phyloP scores from a whole-genome alignment of 805 yeast genomes.

The Yarrowia bubula region DNA sequence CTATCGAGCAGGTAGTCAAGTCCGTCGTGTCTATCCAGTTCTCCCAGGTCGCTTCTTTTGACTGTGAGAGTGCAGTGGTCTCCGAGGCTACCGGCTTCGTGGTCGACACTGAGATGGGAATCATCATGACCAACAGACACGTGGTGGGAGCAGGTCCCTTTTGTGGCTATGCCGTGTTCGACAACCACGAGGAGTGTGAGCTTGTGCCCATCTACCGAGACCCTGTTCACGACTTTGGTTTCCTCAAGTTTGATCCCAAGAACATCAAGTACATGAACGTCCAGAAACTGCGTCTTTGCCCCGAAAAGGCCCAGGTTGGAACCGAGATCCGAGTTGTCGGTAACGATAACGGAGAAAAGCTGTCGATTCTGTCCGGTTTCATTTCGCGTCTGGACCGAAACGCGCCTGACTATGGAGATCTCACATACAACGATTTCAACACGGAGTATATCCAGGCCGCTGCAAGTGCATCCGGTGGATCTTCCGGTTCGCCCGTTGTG shows the following conservation, averaged over 20 bases:
- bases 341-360: slow-evolving; percentile 93
- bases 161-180: slow-evolving; percentile 85
- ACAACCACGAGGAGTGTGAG: slow-evolving; percentile 89
- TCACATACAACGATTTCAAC: slow-evolving; percentile 88
- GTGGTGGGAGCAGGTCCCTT: slow-evolving; percentile 97
- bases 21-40: slow-evolving; percentile 89
- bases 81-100: slow-evolving; percentile 92
- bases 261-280: slow-evolving; percentile 72
- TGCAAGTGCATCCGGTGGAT: slow-evolving; percentile 93
- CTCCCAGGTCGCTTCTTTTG: slow-evolving; percentile 81
- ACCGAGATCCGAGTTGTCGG: slow-evolving; percentile 92
- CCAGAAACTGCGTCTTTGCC: slow-evolving; percentile 63
- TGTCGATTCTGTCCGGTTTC: slow-evolving; percentile 84
- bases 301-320: slow-evolving; percentile 86
- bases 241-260: slow-evolving; percentile 71
- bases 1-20: slow-evolving; percentile 77
- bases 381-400: slow-evolving; percentile 81
- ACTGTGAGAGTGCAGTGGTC: slow-evolving; percentile 75
- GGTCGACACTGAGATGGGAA: slow-evolving; percentile 77
- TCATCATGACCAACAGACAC: slow-evolving; percentile 87
- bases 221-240: slow-evolving; percentile 94
- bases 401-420: slow-evolving; percentile 88
- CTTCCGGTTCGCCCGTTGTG: slow-evolving; percentile 95
- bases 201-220: slow-evolving; percentile 86
- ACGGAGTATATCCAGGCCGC: slow-evolving; percentile 96